Percentiles rank a stretch among this genome's conserved stretches.
phyloP scores from a whole-genome alignment of 1,139 yeast species.

The Hemisphaericaspora subhashii region DNA sequence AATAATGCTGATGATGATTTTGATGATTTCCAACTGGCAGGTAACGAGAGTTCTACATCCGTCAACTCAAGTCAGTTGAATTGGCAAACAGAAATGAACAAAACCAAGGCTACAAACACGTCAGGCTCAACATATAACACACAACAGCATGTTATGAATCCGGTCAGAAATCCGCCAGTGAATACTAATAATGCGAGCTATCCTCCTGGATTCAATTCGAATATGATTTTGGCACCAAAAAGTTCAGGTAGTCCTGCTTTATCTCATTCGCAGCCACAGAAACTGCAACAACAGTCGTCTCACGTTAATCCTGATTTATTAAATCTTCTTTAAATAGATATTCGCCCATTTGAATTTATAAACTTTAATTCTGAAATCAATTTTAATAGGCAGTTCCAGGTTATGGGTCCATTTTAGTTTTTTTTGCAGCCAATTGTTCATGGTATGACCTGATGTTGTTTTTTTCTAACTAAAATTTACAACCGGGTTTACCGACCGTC shows the following conservation, averaged over 20 bases:
- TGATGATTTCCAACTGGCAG: slow-evolving; percentile 33
- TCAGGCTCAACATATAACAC: no score
- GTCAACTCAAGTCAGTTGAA: slow-evolving; percentile 13
- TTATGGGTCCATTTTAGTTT: not conserved
- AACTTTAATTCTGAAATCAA: no score
- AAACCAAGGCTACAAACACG: slow-evolving; percentile 1
- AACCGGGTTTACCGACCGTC: not conserved
- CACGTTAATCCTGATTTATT: slow-evolving; percentile 10
- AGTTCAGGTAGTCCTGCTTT: slow-evolving; percentile 7
- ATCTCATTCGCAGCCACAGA: slow-evolving; percentile 1
- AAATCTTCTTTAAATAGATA: slow-evolving; percentile 11
- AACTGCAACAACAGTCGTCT: slow-evolving; percentile 3
- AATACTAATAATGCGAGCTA: slow-evolving; percentile 13
- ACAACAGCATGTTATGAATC: no score
- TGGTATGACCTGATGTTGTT: not conserved
- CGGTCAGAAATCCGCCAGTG: slow-evolving; percentile 4
- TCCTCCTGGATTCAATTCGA: slow-evolving; percentile 35
- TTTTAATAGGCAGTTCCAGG: no score
- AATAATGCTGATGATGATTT: slow-evolving; percentile 17
- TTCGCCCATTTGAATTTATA: not conserved
- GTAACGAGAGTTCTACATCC: slow-evolving; percentile 5
- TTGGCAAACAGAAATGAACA: slow-evolving; percentile 22
- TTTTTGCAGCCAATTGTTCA: not conserved
- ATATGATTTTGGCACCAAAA: slow-evolving; percentile 21
- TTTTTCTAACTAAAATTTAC: not conserved